Conservation (phyloP, 1,284 basidiomycete genomes). For the Heterobasidion parviporum region DNA sequence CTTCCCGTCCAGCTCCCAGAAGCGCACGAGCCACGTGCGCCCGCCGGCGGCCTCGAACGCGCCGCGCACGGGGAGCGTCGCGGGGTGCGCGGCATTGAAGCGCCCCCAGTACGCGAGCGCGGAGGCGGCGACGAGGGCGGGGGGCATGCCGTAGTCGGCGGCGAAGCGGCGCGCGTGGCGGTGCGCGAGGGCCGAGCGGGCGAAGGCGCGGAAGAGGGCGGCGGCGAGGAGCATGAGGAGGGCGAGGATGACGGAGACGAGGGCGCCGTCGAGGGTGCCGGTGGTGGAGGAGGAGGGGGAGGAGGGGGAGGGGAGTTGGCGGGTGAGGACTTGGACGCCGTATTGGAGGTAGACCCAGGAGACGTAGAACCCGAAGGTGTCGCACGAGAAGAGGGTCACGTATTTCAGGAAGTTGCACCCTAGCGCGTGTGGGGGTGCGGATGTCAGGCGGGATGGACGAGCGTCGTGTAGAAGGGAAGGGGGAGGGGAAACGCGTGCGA, state of each 20-base stretch:
- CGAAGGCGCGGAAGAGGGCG: slow-evolving; percentile 66
- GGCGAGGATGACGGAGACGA: slow-evolving; percentile 73
- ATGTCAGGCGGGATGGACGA: not conserved
- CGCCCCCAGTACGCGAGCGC: slow-evolving; percentile 82
- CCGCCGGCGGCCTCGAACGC: slow-evolving; percentile 73
- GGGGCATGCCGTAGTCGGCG: slow-evolving; percentile 86
- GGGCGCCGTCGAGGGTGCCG: slow-evolving; percentile 41
- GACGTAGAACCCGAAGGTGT: slow-evolving; percentile 92
- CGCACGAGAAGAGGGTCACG: slow-evolving; percentile 87
- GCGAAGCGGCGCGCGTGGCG: slow-evolving; percentile 68
- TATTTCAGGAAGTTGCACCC: slow-evolving; percentile 81
- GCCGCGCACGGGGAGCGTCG: slow-evolving; percentile 60
- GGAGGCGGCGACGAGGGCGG: slow-evolving; percentile 67
- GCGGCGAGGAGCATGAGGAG: slow-evolving; percentile 68
- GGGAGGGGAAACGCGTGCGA: not conserved
- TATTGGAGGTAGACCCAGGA: slow-evolving; percentile 87
- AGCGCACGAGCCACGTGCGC: slow-evolving; percentile 80
- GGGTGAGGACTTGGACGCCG: slow-evolving; percentile 75
- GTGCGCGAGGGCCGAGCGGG: slow-evolving; percentile 60
- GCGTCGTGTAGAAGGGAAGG: slow-evolving; percentile 11
- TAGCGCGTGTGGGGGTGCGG: slow-evolving; percentile 18
- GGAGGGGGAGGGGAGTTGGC: slow-evolving; percentile 50
- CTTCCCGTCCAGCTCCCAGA: slow-evolving; percentile 86
- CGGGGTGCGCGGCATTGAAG: slow-evolving; percentile 55
- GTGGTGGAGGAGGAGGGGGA: slow-evolving; percentile 19